A percentile compares a stretch with the other conserved stretches of the same genome.
Evolutionary conservation across 2,329 filamentous ascomycete genomes (phyloP).

Genomic region (Emericellopsis cladophorae): DNA sequence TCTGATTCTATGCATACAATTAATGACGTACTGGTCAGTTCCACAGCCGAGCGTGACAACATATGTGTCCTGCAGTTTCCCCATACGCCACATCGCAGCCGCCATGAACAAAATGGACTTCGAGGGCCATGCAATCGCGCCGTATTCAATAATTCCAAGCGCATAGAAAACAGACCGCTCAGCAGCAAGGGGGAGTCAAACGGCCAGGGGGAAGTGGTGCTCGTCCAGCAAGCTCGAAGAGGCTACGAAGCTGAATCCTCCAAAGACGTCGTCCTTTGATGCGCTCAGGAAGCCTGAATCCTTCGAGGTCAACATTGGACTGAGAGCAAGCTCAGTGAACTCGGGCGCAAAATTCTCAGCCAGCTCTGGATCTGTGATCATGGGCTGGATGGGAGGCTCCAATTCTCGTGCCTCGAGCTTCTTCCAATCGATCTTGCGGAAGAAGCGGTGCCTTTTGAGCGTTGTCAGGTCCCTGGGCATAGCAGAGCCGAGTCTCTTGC

Average conservation of each 20-base stretch:
- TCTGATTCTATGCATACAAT: too few species aligned
- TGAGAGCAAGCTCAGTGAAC: conserved; percentile 77
- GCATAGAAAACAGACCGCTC: background rate
- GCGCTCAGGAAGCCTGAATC: conserved; percentile 14
- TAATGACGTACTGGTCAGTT: too few species aligned
- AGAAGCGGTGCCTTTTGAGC: conserved; percentile 91
- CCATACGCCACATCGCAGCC: too few species aligned
- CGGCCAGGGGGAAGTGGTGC: conserved; percentile 20
- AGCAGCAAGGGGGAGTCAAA: background rate
- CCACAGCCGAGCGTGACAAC: too few species aligned
- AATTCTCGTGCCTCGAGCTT: conserved; percentile 71
- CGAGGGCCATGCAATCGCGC: too few species aligned
- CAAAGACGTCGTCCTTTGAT: conserved; percentile 44
- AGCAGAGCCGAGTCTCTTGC: conserved; percentile 75
- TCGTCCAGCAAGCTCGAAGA: conserved; percentile 43
- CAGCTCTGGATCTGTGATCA: conserved; percentile 90
- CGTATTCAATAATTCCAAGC: background rate
- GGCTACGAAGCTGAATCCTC: conserved; percentile 52
- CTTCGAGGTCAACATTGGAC: conserved; percentile 46
- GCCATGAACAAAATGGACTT: too few species aligned
- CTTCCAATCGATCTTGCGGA: conserved; percentile 93
- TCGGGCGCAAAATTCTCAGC: conserved; percentile 95
- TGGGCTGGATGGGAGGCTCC: conserved; percentile 77
- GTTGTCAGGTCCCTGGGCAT: conserved; percentile 79
- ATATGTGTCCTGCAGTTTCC: too few species aligned